phyloP scores from a whole-genome alignment of 208 protist species.

The Trypanosoma platydactyli region DNA sequence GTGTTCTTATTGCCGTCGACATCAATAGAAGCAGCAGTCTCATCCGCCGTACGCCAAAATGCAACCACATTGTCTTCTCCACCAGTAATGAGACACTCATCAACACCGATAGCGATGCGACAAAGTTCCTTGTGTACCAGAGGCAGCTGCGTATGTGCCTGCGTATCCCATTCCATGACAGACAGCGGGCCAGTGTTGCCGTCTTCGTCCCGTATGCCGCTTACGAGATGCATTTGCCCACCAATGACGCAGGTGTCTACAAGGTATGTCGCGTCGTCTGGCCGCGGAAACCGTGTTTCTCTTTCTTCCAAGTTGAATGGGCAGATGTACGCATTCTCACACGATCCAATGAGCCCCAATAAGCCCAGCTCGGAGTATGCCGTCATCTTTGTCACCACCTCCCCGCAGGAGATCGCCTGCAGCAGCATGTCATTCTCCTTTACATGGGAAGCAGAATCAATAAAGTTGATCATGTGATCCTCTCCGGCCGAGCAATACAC shows the following conservation, averaged over 20 bases:
- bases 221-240: constrained; percentile 51
- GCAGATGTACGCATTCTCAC: constrained; percentile 83
- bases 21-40: not conserved
- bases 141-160: constrained; percentile 20
- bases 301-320: constrained; percentile 56
- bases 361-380: constrained; percentile 43
- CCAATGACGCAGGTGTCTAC: constrained; percentile 71
- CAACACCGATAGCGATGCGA: constrained; percentile 68
- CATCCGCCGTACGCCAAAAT: constrained; percentile 51
- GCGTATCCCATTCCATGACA: constrained; percentile 48
- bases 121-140: constrained; percentile 60
- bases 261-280: constrained; percentile 67
- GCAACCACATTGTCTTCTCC: constrained; percentile 81
- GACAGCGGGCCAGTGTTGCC: constrained; percentile 64
- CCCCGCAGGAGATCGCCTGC: constrained; percentile 66
- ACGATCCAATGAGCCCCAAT: constrained; percentile 68
- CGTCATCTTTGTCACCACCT: constrained; percentile 76
- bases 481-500: constrained; percentile 79
- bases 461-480: constrained; percentile 90
- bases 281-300: constrained; percentile 44
- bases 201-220: constrained; percentile 68
- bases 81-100: constrained; percentile 72
- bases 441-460: constrained; percentile 38
- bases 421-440: constrained; percentile 78
- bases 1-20: not conserved